Base-by-base conservation (phyloP, 345 rosid species). In the Psidium friedrichsthalianum region DNA sequence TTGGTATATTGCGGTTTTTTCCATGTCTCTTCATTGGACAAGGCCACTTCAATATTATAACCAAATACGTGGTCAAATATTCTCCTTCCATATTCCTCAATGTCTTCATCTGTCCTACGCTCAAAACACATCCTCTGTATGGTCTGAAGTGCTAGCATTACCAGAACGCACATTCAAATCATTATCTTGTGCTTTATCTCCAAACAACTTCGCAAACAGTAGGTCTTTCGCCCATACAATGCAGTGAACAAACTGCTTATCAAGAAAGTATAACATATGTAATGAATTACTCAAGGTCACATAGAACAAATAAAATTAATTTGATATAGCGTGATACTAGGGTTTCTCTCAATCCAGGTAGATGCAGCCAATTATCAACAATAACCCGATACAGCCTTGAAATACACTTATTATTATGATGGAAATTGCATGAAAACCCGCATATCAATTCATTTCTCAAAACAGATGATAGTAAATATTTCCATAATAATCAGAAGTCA, bases 31-130 rank as follows among this genome's bases (percentile, higher is more conserved):
- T 95, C 95, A 91, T 96, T 96, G 88, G 99, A 91, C 91, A 96
- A 90, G 89, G 99, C 99, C 54, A 88, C 87, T 93, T 95, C 97
- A 85, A 95, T 96, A 92, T 98, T 98, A 88, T 91, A 93, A 89
- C 99, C 99, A 90, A 98, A 98, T 29, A 98, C 98, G 74, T 98
- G 99, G 91, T 98, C 99, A 87, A 90, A 98, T 90, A 98, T 96
- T 90, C 96, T 94, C 89, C 94, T 94, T 90, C 97, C 95, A 89
- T 98, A 98, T 86, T 92, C 92, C 85, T 94, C 95, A 83, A 94
- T 82, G 87, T 94, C 97, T 91, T 96, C 99, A 89, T 93, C 94
- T 86, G 90, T 87, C 85, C 91, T 87, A 87, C 90, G 92, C 85
- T 92, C 96, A 86, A 95, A 96, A 24, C n/a, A 95, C 95, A 89